These are phyloP conservation scores for Mortierella claussenii DNA, from an alignment of 192 early-diverging fungal species.

Conservation along the genomic window DNA sequence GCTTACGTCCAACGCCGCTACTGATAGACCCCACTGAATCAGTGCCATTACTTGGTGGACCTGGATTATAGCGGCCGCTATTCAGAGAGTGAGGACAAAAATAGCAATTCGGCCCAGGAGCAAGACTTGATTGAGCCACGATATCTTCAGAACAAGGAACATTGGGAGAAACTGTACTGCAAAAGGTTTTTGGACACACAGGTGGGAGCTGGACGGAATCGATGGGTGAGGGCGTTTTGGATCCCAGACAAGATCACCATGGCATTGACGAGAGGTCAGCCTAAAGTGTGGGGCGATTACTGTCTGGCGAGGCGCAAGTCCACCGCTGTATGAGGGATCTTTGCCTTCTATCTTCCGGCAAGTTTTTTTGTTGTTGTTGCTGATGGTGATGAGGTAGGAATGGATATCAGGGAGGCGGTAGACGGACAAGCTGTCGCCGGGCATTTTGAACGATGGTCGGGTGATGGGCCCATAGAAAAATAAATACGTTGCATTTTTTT, in stretches of 20 bases:
- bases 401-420: no score
- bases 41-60: slow-evolving; percentile 47
- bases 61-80: slow-evolving; percentile 43
- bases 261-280: slow-evolving; percentile 50
- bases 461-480: no score
- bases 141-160: slow-evolving; percentile 62
- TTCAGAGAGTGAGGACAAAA: neutral
- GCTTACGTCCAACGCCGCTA: neutral
- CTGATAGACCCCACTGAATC: slow-evolving; percentile 37
- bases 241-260: slow-evolving; percentile 54
- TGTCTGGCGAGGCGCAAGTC: slow-evolving; percentile 58
- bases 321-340: neutral
- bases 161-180: slow-evolving; percentile 71
- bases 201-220: slow-evolving; percentile 50
- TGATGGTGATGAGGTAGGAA: no score
- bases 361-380: no score
- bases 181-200: slow-evolving; percentile 70
- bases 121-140: slow-evolving; percentile 53
- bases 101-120: neutral
- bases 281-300: slow-evolving; percentile 68
- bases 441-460: no score
- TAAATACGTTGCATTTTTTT: neutral
- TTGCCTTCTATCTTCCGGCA: no score
- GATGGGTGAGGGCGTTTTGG: slow-evolving; percentile 66
- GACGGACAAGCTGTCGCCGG: no score